Evolutionary conservation across 345 rosid genomes (phyloP).

Genomic region (Mallotus nudiflorus): DNA sequence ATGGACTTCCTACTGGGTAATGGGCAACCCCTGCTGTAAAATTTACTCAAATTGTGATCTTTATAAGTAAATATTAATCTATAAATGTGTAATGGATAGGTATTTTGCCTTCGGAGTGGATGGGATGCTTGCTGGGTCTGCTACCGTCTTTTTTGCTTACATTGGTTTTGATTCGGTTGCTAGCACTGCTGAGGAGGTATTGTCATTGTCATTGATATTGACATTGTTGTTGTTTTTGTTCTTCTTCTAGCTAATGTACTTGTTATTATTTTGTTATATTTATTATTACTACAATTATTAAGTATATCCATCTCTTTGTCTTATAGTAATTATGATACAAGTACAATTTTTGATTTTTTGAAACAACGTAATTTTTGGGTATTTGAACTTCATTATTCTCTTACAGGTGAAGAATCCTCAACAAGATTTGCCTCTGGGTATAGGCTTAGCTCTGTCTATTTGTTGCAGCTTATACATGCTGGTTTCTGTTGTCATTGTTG

Average conservation of each 20-base stretch:
- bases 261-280: not conserved
- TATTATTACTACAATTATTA: not conserved
- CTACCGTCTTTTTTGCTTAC: conserved; percentile 90
- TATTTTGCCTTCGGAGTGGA: conserved; percentile 89
- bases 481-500: conserved; percentile 87
- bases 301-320: not conserved
- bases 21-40: conserved; percentile 7
- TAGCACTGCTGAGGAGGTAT: conserved; percentile 97
- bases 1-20: conserved; percentile 92
- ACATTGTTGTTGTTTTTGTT: not conserved
- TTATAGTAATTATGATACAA: not conserved
- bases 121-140: conserved; percentile 99
- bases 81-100: conserved; percentile 35
- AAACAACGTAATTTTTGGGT: conserved; percentile 2
- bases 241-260: not conserved
- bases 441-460: conserved; percentile 75
- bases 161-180: conserved; percentile 98
- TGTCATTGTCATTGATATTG: too few relatives aligned
- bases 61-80: too few relatives aligned
- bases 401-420: conserved; percentile 96
- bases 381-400: conserved; percentile 20
- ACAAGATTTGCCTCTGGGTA: conserved; percentile 92
- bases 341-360: conserved; percentile 11
- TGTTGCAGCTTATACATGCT: conserved; percentile 93
- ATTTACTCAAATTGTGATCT: not conserved